Conservation (phyloP, 768 basidiomycete genomes). For the Trichaptum fuscoviolaceum region DNA sequence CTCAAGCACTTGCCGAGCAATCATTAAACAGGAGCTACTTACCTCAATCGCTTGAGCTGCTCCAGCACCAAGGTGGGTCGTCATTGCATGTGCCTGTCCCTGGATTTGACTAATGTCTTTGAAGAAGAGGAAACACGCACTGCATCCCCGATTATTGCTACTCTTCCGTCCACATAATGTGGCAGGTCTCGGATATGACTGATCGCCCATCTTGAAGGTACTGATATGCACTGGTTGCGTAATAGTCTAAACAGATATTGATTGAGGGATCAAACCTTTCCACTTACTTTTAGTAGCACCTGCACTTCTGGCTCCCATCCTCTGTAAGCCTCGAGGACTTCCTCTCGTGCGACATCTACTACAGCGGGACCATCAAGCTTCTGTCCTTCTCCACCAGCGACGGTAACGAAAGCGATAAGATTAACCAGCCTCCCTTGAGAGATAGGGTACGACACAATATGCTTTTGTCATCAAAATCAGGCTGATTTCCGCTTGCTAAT, state of each 20-base stretch:
- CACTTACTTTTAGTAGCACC: conserved; percentile 17
- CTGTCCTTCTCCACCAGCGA: conserved; percentile 15
- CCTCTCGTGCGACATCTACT: conserved; percentile 11
- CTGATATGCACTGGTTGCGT: conserved; percentile 43
- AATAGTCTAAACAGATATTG: neutral
- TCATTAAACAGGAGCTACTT: conserved; percentile 1
- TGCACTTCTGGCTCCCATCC: conserved; percentile 20
- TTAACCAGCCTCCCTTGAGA: conserved; percentile 29
- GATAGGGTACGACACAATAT: conserved; percentile 58
- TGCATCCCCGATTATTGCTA: conserved; percentile 47
- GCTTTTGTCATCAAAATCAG: conserved; percentile 29
- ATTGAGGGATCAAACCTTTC: neutral
- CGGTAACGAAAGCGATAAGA: conserved; percentile 16
- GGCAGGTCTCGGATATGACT: conserved; percentile 35
- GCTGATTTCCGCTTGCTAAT: neutral
- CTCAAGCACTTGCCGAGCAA: neutral
- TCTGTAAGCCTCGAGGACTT: conserved; percentile 13
- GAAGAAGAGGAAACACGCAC: conserved; percentile 21
- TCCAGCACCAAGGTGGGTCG: conserved; percentile 52
- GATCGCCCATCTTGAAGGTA: conserved; percentile 41
- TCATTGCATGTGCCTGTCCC: conserved; percentile 44
- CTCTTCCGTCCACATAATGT: conserved; percentile 32
- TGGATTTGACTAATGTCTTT: conserved; percentile 3
- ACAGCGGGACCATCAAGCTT: conserved; percentile 19
- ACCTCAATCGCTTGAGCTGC: conserved; percentile 53